A percentile compares a stretch with the other conserved stretches of the same genome.
phyloP scores from a whole-genome alignment of 345 rosid species.

The Mallotus nudiflorus region DNA sequence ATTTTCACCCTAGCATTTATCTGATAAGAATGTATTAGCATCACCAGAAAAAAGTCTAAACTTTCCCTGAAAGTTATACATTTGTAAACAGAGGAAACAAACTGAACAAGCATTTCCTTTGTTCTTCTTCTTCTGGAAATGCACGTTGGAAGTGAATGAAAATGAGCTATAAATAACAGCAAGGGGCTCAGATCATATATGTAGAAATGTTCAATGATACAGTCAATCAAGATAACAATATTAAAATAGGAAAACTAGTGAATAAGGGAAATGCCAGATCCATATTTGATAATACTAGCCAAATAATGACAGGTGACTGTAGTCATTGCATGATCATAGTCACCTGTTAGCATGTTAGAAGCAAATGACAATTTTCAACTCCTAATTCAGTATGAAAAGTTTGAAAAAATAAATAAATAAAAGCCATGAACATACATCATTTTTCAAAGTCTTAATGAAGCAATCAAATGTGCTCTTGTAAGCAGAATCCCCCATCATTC shows the following conservation, averaged over 20 bases:
- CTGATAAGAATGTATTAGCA: neutral
- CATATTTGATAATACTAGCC: too few relatives aligned
- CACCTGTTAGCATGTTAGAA: too few relatives aligned
- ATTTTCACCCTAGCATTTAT: neutral
- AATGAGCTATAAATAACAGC: neutral
- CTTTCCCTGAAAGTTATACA: neutral
- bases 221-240: neutral
- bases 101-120: neutral
- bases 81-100: too few relatives aligned
- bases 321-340: too few relatives aligned
- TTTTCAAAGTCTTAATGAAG: constrained; percentile 81
- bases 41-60: neutral
- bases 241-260: neutral
- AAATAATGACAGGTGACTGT: too few relatives aligned
- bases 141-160: neutral
- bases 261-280: neutral
- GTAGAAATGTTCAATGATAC: neutral
- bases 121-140: too few relatives aligned
- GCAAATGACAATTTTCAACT: too few relatives aligned
- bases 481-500: constrained; percentile 99
- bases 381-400: too few relatives aligned
- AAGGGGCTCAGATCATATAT: neutral
- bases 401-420: too few relatives aligned
- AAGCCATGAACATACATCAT: constrained; percentile 51
- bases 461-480: constrained; percentile 89